Evolutionary conservation across 1,139 yeast genomes (phyloP).

Genomic region (Candida glucosophila): DNA sequence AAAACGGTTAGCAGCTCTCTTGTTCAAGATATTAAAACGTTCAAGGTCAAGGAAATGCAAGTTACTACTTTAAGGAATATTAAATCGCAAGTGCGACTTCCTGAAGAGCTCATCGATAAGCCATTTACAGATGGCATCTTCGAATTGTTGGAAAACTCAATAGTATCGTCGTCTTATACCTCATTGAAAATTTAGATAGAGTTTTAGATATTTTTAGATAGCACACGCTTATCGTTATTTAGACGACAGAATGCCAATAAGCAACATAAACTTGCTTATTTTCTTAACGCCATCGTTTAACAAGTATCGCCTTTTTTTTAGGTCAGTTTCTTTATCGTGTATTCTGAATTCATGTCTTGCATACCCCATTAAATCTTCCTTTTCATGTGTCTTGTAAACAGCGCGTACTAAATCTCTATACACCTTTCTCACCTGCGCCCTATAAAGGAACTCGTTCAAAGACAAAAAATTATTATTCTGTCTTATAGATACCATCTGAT

Average conservation of each 20-base stretch:
- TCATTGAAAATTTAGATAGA: slow-evolving; percentile 6
- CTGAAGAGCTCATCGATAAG: not conserved
- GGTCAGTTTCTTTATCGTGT: slow-evolving; percentile 18
- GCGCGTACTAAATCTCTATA: slow-evolving; percentile 28
- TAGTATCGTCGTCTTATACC: slow-evolving; percentile 9
- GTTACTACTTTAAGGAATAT: slow-evolving; percentile 9
- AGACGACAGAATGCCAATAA: slow-evolving; percentile 11
- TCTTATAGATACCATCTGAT: too few species aligned
- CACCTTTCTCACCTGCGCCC: slow-evolving; percentile 22
- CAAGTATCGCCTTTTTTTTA: slow-evolving; percentile 30
- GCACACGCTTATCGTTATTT: not conserved
- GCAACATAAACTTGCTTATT: slow-evolving; percentile 19
- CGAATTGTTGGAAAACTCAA: slow-evolving; percentile 10
- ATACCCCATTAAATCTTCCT: slow-evolving; percentile 23
- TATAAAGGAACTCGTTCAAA: slow-evolving; percentile 34
- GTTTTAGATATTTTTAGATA: not conserved
- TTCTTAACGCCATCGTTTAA: slow-evolving; percentile 25
- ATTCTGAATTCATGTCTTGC: slow-evolving; percentile 28
- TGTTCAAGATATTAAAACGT: slow-evolving; percentile 10
- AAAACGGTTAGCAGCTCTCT: too few species aligned
- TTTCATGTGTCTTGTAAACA: slow-evolving; percentile 30
- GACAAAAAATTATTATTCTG: slow-evolving; percentile 16
- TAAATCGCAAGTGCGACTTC: slow-evolving; percentile 2
- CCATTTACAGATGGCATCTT: slow-evolving; percentile 3
- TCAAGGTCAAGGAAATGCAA: slow-evolving; percentile 9